Base-by-base conservation (phyloP, 2,329 filamentous ascomycete genomes). In the Aureobasidium sp. region DNA sequence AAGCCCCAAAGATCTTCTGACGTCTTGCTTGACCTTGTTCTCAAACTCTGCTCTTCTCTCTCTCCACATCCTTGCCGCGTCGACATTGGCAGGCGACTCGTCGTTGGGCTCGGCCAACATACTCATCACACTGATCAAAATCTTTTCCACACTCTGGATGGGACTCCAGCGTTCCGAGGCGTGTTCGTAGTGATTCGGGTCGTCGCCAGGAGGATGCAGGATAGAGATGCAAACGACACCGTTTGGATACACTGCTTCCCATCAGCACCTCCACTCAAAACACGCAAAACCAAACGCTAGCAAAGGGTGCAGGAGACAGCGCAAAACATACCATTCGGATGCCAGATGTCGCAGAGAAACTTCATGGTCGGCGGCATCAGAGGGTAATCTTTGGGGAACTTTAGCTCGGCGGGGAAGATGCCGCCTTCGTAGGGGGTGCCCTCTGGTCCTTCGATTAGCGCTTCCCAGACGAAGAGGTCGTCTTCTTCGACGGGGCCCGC, bases 81-180 rank as follows among this genome's bases (percentile, higher is more conserved):
- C 93, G 45, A 97, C 89, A 72, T 97, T 97, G 63, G 93, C 93
- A 0, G 93, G 93, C 67, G 89, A 94, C 82, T 97, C 93, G 72
- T 97, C 93, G 75, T 97, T 97, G 64, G 93, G 92, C 77, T 96
- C 92, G 0, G 92, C 92, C 49, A 97, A 84, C 92, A 97, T 97
- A 76, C 91, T 96, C 88, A 97, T 97, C 64, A 97, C 93, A 52
- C 87, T 91, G 63, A 97, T 91, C 68, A 97, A 81, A 68, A 97
- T 97, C 81, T 97, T 97, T 78, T 97, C 94, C 68, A 97, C 93
- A 64, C 89, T 94, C 79, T 97, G 94, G 66, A 97, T 96, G 14
- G 93, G 93, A 31, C 89, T 93, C 93, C 93, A 97, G 66, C 93
- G 87, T 79, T 97, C 94, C 1, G 89, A 91, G 8, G 94, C 93